A percentile compares a stretch with the other conserved stretches of the same genome.
These are phyloP conservation scores for Coemansia sp. DNA, from an alignment of 192 early-diverging fungal genomes.

Conservation along the genomic window DNA sequence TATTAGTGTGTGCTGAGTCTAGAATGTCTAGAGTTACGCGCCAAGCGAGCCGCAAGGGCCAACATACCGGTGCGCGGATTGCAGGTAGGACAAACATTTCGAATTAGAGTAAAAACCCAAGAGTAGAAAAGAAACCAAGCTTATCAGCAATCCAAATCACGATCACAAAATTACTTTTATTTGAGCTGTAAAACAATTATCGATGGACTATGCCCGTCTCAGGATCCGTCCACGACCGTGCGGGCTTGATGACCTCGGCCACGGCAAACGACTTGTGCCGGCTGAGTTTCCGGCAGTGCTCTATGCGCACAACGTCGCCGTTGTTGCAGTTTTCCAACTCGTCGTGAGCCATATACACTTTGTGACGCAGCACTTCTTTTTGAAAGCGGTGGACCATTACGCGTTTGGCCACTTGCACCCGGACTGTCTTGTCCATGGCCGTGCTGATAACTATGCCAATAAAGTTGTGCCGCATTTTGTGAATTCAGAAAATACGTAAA, in stretches of 20 bases:
- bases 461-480: slow-evolving; percentile 71
- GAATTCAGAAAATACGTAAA: not conserved
- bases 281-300: slow-evolving; percentile 84
- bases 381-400: slow-evolving; percentile 66
- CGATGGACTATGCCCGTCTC: slow-evolving; percentile 51
- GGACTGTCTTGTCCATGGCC: slow-evolving; percentile 86
- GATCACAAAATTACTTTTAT: slow-evolving; percentile 3
- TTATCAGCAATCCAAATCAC: not conserved
- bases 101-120: too few species aligned
- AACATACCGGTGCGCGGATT: too few species aligned
- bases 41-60: too few species aligned
- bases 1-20: too few species aligned
- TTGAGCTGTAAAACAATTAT: slow-evolving; percentile 7
- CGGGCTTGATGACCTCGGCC: slow-evolving; percentile 72
- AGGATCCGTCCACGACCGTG: slow-evolving; percentile 52
- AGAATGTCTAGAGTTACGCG: too few species aligned
- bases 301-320: slow-evolving; percentile 90
- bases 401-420: slow-evolving; percentile 78
- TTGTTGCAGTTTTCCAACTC: slow-evolving; percentile 74
- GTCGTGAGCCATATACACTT: slow-evolving; percentile 89
- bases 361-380: slow-evolving; percentile 77
- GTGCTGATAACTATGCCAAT: slow-evolving; percentile 86
- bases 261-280: slow-evolving; percentile 85
- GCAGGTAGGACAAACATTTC: too few species aligned
- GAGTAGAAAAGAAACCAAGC: too few species aligned